Base-by-base conservation (phyloP, 2,329 filamentous ascomycete species). In the Hortaea sp. region DNA sequence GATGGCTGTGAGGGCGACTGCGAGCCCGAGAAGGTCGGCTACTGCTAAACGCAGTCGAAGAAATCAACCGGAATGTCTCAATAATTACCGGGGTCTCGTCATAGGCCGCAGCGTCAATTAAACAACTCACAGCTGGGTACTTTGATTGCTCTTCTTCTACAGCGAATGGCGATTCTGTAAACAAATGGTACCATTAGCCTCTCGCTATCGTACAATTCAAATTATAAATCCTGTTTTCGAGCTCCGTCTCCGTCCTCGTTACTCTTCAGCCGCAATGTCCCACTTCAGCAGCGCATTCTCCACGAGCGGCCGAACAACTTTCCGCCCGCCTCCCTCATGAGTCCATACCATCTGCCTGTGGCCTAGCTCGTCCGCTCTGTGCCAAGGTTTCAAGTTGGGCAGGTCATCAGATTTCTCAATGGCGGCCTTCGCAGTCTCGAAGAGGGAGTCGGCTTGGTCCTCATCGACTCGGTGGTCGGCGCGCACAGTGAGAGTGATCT, bases 261-360 rank as follows among this genome's bases (percentile, higher is more conserved):
- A 20, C 20, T 20, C 20, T 20, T 20, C 20, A 20, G 20, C 20
- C 20, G 20, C 20, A 20, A 35, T 35, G 9, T 68, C 63, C 69
- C 69, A 71, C 0, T 45, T 52, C 53, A 60, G 57, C 0, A 73
- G 67, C 0, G 69, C 69, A 44, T 66, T 63, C 47, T 73, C 70
- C 7, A 73, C 65, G 47, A 73, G 68, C 2, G 70, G 70, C 43
- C 66, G 56, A 13, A 72, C 66, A 5, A 69, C 53, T 55, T 73
- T 73, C 42, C 70, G 62, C 1, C 69, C 68, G 6, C 52, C 57
- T 12, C 53, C 39, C 47, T 57, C 51, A 43, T 72, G 68, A 13
- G 62, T 66, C 69, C 69, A 73, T 3, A 71, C 68, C 68, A 73
- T 72, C 59, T 71, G 68, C 41, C 69, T 61, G 5, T 53, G 57